These are phyloP conservation scores for Pilobolus umbonatus DNA, from an alignment of 192 early-diverging fungal species.

Conservation along the genomic window DNA sequence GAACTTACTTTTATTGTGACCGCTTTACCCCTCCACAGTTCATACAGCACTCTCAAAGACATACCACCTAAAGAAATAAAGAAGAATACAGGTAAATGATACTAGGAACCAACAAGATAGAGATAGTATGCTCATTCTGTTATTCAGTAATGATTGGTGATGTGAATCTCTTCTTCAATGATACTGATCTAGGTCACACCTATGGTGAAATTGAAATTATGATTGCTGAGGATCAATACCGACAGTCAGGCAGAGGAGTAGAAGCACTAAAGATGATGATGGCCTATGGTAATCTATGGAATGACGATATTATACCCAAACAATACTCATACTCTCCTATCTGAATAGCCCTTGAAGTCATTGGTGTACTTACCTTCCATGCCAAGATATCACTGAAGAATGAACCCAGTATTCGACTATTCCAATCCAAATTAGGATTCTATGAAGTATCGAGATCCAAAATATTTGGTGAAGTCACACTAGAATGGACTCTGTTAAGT, in stretches of 20 bases:
- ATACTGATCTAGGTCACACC: conserved; percentile 57
- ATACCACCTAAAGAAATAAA: conserved; percentile 29
- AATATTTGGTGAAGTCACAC: conserved; percentile 64
- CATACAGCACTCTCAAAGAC: conserved; percentile 11
- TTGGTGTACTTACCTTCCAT: conserved; percentile 51
- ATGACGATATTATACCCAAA: not conserved
- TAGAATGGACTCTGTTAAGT: conserved; percentile 41
- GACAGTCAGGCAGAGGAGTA: conserved; percentile 48
- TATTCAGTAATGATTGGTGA: conserved; percentile 82
- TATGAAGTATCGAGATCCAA: conserved; percentile 43
- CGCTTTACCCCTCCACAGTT: conserved; percentile 19
- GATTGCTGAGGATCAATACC: conserved; percentile 71
- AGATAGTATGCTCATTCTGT: not conserved
- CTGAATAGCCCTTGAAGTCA: conserved; percentile 16
- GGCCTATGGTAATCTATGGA: conserved; percentile 47
- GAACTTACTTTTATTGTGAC: conserved; percentile 76
- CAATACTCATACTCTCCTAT: not conserved
- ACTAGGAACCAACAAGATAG: too few species aligned
- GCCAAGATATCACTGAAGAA: conserved; percentile 67
- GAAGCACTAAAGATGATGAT: conserved; percentile 62
- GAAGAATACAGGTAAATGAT: conserved; percentile 11
- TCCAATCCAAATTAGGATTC: conserved; percentile 56
- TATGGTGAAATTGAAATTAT: conserved; percentile 91
- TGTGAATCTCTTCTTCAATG: conserved; percentile 92
- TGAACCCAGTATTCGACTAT: conserved; percentile 52